Evolutionary conservation across 2,329 filamentous ascomycete genomes (phyloP), one percentile per base, ranked within the genome.

Genomic region (Aspergillus pseudoglaucus): DNA sequence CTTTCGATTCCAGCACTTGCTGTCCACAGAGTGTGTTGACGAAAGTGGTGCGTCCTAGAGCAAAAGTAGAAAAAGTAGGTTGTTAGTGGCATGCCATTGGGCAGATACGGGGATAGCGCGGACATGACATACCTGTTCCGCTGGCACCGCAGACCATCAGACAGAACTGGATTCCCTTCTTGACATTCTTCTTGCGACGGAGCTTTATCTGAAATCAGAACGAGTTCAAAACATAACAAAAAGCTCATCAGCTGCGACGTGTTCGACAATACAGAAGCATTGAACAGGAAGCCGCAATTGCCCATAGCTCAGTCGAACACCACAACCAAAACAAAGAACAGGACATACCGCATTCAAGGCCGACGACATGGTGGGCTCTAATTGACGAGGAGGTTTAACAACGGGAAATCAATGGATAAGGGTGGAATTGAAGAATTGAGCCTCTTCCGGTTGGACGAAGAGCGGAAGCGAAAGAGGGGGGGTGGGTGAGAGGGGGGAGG

Each of bases 171-270:
- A 98, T 97, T 70, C 93, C 93, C 83, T 96, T 96, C 87, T 96
- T 96, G 78, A 98, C 91, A 82, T 98, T 97, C 88, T 98, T 98
- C 91, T 98, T 98, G 76, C 89, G 87, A 77, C 93, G 90, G 72
- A 96, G 90, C 87, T 95, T 93, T 75, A 94, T 88, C 84, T 89
- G 48, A 30, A 51, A 46, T 45, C 46, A 46, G 46, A 55, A 42
- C 49, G 37, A 48, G 41, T 22, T 45, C 44, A 39, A 35, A 12
- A 35, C 33, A 35, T n/a, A 35, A 35, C 14, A n/a, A 35, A 35
- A 15, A n/a, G 41, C 25, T 30, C 33, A 35, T 35, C 33, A 35
- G 33, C 33, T 35, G 33, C 33, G 33, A 17, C 33, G 14, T 17
- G 14, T 35, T 35, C 14, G 33, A 35, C 6, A 35, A 7, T 7